phyloP scores from a whole-genome alignment of 441 rosid species.

The Populus hybrid region DNA sequence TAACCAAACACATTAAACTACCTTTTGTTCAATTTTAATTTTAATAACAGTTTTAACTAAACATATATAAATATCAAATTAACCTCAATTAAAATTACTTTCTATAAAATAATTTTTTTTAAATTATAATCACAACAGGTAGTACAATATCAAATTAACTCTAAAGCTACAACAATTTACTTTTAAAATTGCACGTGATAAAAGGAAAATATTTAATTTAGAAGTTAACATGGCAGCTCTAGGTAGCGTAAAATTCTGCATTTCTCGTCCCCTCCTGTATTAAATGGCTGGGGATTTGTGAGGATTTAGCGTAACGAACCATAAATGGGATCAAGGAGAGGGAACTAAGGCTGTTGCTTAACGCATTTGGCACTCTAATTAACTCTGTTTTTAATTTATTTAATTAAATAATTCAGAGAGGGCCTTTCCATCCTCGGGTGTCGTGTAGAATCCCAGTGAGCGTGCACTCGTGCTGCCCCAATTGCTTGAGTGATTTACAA shows the following conservation, averaged over 20 bases:
- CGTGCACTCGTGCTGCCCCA: constrained; percentile 22
- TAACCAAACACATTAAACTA: too few species aligned
- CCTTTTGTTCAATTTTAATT: too few species aligned
- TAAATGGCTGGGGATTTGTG: constrained; percentile 47
- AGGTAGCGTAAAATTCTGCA: constrained; percentile 25
- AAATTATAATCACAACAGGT: too few species aligned
- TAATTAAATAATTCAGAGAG: neutral
- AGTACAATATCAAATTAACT: too few species aligned
- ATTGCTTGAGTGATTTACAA: constrained; percentile 38
- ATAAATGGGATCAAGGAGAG: constrained; percentile 33
- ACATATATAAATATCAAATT: too few species aligned
- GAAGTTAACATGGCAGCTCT: constrained; percentile 15
- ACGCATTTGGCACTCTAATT: constrained; percentile 32
- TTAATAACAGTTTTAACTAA: too few species aligned
- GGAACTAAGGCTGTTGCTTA: constrained; percentile 42
- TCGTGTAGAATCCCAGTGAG: constrained; percentile 32
- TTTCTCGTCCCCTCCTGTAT: neutral
- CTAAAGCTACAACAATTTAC: too few species aligned
- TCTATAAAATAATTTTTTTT: too few species aligned
- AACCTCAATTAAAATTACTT: too few species aligned
- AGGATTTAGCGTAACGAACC: constrained; percentile 67
- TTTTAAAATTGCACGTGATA: neutral
- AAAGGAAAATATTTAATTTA: neutral
- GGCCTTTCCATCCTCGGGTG: constrained; percentile 4
- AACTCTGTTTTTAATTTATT: neutral